A percentile compares a stretch with the other conserved stretches of the same genome.
These are phyloP conservation scores for Gremmenia infestans DNA, from an alignment of 2,329 filamentous ascomycete species.

Conservation along the genomic window DNA sequence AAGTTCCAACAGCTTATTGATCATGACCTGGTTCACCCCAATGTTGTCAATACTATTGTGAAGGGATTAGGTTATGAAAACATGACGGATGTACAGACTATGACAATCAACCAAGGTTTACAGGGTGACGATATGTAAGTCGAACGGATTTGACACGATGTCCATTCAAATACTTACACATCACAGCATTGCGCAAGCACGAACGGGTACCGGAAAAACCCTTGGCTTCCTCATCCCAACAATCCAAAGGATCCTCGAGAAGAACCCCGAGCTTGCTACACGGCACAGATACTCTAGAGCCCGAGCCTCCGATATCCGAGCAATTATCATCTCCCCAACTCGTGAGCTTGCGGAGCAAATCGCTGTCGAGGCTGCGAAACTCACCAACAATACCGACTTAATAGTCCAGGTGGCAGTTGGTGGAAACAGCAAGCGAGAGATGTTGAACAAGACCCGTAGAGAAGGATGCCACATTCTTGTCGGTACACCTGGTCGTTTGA, in stretches of 20 bases:
- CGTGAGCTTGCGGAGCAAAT: slow-evolving; percentile 81
- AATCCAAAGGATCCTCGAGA: slow-evolving; percentile 73
- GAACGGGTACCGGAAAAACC: slow-evolving; percentile 96
- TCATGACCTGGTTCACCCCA: slow-evolving; percentile 27
- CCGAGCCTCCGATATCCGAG: slow-evolving; percentile 56
- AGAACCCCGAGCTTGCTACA: slow-evolving; percentile 48
- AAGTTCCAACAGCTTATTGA: slow-evolving; percentile 31
- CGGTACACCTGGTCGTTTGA: slow-evolving; percentile 82
- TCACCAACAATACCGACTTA: slow-evolving; percentile 27
- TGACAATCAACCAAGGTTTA: slow-evolving; percentile 76
- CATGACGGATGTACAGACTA: slow-evolving; percentile 89
- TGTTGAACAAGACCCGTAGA: slow-evolving; percentile 32
- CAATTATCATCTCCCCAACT: slow-evolving; percentile 73
- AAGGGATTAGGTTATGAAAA: slow-evolving; percentile 67
- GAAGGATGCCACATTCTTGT: slow-evolving; percentile 89
- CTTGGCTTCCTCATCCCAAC: slow-evolving; percentile 86
- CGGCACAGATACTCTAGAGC: slow-evolving; percentile 32
- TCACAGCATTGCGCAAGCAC: slow-evolving; percentile 80
- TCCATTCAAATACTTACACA: slow-evolving; percentile 9
- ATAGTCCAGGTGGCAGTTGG: slow-evolving; percentile 77
- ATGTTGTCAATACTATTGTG: slow-evolving; percentile 49
- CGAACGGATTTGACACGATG: neutral
- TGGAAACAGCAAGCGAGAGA: slow-evolving; percentile 67
- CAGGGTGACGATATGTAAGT: slow-evolving; percentile 46
- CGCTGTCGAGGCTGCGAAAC: slow-evolving; percentile 62